These are phyloP conservation scores for Apiospora marii DNA, from an alignment of 2,329 filamentous ascomycete genomes.

Conservation along the genomic window DNA sequence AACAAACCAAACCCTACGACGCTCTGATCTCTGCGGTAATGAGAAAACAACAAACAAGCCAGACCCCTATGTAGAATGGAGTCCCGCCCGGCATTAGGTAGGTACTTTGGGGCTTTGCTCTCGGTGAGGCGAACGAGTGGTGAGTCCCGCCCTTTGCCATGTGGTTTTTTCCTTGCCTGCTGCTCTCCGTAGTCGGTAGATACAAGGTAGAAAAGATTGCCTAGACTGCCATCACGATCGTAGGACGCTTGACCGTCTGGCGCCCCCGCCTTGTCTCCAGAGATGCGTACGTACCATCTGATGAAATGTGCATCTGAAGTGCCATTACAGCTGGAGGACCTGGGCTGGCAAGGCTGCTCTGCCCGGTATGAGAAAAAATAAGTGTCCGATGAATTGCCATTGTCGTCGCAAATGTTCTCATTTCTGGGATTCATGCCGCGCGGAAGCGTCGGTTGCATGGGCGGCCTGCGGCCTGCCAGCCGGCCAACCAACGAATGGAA, in stretches of 20 bases:
- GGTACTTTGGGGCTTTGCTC: neutral
- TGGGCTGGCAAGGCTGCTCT: neutral
- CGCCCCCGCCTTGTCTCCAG: neutral
- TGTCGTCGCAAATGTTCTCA: neutral
- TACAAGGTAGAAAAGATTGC: neutral
- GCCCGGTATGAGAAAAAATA: neutral
- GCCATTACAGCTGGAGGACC: neutral
- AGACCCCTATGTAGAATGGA: neutral
- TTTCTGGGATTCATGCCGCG: neutral
- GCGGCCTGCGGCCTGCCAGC: neutral
- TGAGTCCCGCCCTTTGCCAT: constrained; percentile 4
- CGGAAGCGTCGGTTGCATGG: neutral
- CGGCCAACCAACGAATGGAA: neutral
- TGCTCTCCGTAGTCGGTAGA: neutral
- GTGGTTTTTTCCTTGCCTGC: neutral
- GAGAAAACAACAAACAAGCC: neutral
- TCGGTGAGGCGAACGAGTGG: neutral
- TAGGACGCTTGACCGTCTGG: neutral
- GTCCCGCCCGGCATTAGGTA: neutral
- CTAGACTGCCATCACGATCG: neutral
- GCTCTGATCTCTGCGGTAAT: neutral
- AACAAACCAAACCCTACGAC: neutral
- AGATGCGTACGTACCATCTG: neutral
- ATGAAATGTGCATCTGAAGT: neutral
- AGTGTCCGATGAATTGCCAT: neutral